phyloP scores from a whole-genome alignment of 139 green algal species.

The Picochlorum costavermella region DNA sequence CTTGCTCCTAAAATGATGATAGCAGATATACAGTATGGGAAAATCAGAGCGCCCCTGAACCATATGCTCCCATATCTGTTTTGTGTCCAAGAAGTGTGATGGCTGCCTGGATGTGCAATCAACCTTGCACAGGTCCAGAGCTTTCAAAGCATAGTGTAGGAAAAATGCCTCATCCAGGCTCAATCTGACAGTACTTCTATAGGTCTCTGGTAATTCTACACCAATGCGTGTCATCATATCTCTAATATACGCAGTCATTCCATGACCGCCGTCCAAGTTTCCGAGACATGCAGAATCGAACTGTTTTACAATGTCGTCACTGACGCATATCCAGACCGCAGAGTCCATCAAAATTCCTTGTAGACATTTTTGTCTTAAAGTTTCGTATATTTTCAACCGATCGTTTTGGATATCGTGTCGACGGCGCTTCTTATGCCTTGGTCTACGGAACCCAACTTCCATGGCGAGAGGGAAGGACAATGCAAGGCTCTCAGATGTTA shows the following conservation, averaged over 20 bases:
- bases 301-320: conserved; percentile 7
- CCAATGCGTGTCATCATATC: not conserved
- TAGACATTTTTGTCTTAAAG: conserved; percentile 11
- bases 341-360: conserved; percentile 22
- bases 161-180: conserved; percentile 35
- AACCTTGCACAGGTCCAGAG: conserved; percentile 8
- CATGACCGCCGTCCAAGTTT: conserved; percentile 27
- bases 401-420: conserved; percentile 20
- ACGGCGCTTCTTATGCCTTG: conserved; percentile 18
- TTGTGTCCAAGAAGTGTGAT: not conserved
- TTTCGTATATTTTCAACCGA: conserved; percentile 9
- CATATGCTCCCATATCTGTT: conserved; percentile 18
- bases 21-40: conserved; percentile 24
- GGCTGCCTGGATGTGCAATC: not conserved
- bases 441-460: conserved; percentile 1
- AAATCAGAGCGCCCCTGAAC: conserved; percentile 18
- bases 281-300: conserved; percentile 30
- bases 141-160: conserved; percentile 19
- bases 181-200: conserved; percentile 20
- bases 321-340: conserved; percentile 22
- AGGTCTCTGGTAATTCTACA: not conserved
- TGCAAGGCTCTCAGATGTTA: conserved; percentile 6
- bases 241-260: conserved; percentile 14
- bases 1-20: conserved; percentile 40
- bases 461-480: not conserved